Conservation (phyloP, 2,329 filamentous ascomycete genomes). For the Didymellaceae sp. region DNA sequence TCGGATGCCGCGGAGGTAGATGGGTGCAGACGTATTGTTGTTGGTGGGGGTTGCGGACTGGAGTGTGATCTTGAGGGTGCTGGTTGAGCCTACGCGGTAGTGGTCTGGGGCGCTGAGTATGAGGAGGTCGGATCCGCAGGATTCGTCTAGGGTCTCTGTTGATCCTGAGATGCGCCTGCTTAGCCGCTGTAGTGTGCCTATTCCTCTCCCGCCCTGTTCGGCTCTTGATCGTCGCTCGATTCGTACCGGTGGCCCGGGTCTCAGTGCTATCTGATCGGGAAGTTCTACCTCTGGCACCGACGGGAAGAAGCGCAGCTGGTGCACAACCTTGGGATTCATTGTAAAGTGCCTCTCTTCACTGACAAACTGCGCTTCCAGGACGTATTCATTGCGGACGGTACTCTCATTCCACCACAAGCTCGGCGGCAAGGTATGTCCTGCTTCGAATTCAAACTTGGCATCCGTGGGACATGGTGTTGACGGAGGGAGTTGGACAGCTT, state of each 20-base stretch:
- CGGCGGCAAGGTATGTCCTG: constrained; percentile 26
- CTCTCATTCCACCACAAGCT: constrained; percentile 26
- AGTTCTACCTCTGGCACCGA: constrained; percentile 20
- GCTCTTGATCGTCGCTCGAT: not conserved
- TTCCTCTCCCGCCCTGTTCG: not conserved
- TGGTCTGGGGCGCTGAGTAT: not conserved
- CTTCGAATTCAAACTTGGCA: constrained; percentile 18
- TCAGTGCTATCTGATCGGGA: constrained; percentile 1
- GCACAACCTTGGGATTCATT: constrained; percentile 23
- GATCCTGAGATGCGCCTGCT: not conserved
- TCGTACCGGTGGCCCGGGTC: not conserved
- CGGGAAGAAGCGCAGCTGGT: constrained; percentile 27
- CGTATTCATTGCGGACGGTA: constrained; percentile 27
- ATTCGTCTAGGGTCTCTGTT: not conserved
- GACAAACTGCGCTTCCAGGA: constrained; percentile 26
- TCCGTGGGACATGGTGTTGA: constrained; percentile 14
- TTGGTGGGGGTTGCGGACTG: constrained; percentile 16
- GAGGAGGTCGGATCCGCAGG: not conserved
- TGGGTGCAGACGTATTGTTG: constrained; percentile 9
- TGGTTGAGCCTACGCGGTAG: not conserved
- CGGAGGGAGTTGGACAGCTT: constrained; percentile 20
- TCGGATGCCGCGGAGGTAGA: constrained; percentile 30
- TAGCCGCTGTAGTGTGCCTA: not conserved
- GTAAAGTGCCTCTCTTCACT: constrained; percentile 22
- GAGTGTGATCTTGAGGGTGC: constrained; percentile 16